phyloP scores from a whole-genome alignment of 2,329 filamentous ascomycete species.

The Penicillium decumbens region DNA sequence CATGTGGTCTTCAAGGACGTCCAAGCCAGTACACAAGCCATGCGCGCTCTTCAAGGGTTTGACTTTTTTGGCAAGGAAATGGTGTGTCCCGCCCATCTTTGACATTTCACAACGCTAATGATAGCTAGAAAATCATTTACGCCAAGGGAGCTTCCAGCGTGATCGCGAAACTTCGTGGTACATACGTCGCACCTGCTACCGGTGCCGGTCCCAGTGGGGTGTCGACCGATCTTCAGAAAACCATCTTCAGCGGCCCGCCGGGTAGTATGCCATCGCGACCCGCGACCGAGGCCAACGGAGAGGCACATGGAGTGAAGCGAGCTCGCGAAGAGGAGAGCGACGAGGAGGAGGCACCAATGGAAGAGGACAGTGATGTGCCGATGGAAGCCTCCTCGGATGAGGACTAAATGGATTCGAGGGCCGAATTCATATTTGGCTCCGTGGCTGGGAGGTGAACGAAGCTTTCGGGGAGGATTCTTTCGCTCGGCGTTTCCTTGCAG shows the following conservation, averaged over 20 bases:
- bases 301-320: slow-evolving; percentile 62
- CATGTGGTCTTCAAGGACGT: slow-evolving; percentile 87
- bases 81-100: slow-evolving; percentile 53
- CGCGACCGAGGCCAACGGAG: slow-evolving; percentile 40
- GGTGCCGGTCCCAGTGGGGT: slow-evolving; percentile 52
- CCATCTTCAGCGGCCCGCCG: slow-evolving; percentile 66
- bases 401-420: slow-evolving; percentile 47
- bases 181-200: slow-evolving; percentile 65
- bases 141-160: slow-evolving; percentile 84
- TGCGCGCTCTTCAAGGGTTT: slow-evolving; percentile 81
- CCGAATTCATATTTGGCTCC: neutral
- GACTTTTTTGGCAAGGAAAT: slow-evolving; percentile 80
- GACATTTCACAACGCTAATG: neutral
- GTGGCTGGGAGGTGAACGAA: slow-evolving; percentile 9
- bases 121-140: slow-evolving; percentile 74
- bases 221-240: slow-evolving; percentile 70
- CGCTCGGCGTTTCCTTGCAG: slow-evolving; percentile 14
- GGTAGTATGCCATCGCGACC: slow-evolving; percentile 49
- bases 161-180: slow-evolving; percentile 86
- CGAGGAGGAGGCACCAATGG: slow-evolving; percentile 52
- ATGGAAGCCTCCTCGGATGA: slow-evolving; percentile 71
- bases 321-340: slow-evolving; percentile 61
- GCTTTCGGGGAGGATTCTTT: slow-evolving; percentile 10
- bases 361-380: slow-evolving; percentile 65
- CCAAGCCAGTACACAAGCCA: slow-evolving; percentile 86